phyloP scores from a whole-genome alignment of 1,284 basidiomycete genomes.

The Flammula alnicola region DNA sequence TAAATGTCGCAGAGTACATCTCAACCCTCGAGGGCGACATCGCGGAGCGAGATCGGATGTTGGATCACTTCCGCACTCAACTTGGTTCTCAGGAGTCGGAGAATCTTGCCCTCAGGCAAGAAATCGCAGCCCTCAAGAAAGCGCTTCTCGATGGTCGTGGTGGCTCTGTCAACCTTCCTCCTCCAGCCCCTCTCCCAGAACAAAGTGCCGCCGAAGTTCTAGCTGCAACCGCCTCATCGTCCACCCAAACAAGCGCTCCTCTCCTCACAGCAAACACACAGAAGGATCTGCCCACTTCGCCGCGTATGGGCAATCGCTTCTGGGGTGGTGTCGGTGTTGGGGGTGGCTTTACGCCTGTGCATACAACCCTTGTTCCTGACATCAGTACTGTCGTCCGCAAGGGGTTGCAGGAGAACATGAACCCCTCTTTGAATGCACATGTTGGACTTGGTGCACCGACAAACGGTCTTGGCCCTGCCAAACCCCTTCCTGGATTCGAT shows the following conservation, averaged over 20 bases:
- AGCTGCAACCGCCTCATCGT: conserved; percentile 23
- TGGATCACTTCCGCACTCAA: conserved; percentile 88
- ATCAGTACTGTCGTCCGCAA: conserved; percentile 29
- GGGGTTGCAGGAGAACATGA: conserved; percentile 77
- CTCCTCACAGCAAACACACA: conserved; percentile 76
- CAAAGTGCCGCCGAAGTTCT: conserved; percentile 42
- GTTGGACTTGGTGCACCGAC: conserved; percentile 21
- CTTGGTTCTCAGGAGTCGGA: conserved; percentile 80
- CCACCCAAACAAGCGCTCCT: conserved; percentile 22
- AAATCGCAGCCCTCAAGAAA: conserved; percentile 84
- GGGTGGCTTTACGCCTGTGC: conserved; percentile 83
- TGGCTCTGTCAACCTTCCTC: conserved; percentile 43
- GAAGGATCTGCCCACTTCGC: conserved; percentile 80
- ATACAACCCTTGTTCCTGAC: conserved; percentile 79
- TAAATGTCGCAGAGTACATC: conserved; percentile 76
- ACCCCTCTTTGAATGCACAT: conserved; percentile 67
- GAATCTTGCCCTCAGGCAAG: conserved; percentile 84
- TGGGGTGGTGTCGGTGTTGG: conserved; percentile 70
- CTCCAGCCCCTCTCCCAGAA: conserved; percentile 49
- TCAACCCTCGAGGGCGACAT: conserved; percentile 93
- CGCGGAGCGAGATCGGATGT: conserved; percentile 88
- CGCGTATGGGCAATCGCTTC: conserved; percentile 58
- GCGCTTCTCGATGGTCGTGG: conserved; percentile 68
- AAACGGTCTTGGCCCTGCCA: conserved; percentile 19
- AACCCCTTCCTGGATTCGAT: conserved; percentile 55